Conservation (phyloP, 257 asterid species). For the Parsonsia alboflavescens region DNA sequence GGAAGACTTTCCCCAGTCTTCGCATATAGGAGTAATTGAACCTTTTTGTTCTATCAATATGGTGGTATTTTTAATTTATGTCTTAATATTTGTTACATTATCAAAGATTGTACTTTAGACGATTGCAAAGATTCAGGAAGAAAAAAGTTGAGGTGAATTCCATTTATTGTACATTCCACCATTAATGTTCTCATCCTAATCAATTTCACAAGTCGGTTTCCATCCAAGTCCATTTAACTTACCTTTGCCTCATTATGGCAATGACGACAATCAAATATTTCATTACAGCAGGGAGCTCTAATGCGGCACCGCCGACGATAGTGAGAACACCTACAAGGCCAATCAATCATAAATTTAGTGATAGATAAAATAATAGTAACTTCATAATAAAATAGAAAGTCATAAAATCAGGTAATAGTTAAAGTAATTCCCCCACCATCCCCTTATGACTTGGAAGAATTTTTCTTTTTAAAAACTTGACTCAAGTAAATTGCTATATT, state of each 20-base stretch:
- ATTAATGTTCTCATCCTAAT: not conserved
- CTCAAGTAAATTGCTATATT: too few species aligned
- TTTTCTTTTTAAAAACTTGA: too few species aligned
- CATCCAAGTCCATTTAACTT: slow-evolving; percentile 9
- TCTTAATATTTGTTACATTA: too few species aligned
- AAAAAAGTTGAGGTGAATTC: not conserved
- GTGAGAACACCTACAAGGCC: slow-evolving; percentile 60
- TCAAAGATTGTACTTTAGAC: too few species aligned
- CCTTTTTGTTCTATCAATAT: too few species aligned
- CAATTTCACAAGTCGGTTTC: not conserved
- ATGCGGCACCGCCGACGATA: slow-evolving; percentile 81
- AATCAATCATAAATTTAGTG: slow-evolving; percentile 4
- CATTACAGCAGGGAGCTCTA: slow-evolving; percentile 84
- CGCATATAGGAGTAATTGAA: too few species aligned
- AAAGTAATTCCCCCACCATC: not conserved
- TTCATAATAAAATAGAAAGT: not conserved
- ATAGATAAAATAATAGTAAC: not conserved
- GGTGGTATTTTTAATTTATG: too few species aligned
- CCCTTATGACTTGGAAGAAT: not conserved
- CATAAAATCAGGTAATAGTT: not conserved
- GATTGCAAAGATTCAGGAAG: not conserved
- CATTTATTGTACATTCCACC: not conserved
- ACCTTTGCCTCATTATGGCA: slow-evolving; percentile 94
- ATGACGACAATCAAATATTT: slow-evolving; percentile 77
- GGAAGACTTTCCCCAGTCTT: not conserved